Base-by-base conservation (phyloP, 192 early-diverging fungal species). In the Glomus cerebriforme region DNA sequence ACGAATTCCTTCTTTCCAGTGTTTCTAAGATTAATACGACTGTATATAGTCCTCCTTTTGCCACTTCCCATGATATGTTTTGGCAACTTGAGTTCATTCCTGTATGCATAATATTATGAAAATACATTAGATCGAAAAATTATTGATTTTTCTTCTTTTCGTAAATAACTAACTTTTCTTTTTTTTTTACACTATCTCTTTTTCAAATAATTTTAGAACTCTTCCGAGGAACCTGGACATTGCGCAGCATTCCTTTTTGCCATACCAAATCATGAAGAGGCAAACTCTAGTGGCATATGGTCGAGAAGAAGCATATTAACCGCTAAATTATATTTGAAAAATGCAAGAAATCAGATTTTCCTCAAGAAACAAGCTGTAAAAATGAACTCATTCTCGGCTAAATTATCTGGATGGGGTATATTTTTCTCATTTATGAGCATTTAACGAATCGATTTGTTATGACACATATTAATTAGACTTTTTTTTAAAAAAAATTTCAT, bases 31-130 rank as follows among this genome's bases (percentile, higher is more conserved):
- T 78, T 59, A 69, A 24, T 22, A 39, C 27, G 12, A 68, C 77
- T 9, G 31, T 78, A 7, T 78, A 69, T 59, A 69, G 47, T 35
- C 66, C 77, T n/a, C 77, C 77, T 12, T 69, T 78, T 37, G 77
- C 45, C 8, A 78, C 77, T 59, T 59, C 77, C 54, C 66, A 49
- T 22, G 66, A 69, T 39, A 69, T 69, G 65, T 78, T 78, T 59
- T 78, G 77, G 77, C 65, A 78, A 59, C 35, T 78, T 2, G 66
- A 78, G 34, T 78, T 78, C 31, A 69, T 78, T 24, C 77, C 77
- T 31, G 77, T 78, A 78, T 9, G 60, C 31, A 24, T 63, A 37
- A 8, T 45, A 10, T 43, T 22, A 27, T 29, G 22, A 54, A 6
- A 54, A 22, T 19, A 17, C 19, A 54, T 54, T 54, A 54, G 49